Evolutionary conservation across 176 grass and related monocot species (phyloP).

Genomic region (Bothriochloa decipiens): DNA sequence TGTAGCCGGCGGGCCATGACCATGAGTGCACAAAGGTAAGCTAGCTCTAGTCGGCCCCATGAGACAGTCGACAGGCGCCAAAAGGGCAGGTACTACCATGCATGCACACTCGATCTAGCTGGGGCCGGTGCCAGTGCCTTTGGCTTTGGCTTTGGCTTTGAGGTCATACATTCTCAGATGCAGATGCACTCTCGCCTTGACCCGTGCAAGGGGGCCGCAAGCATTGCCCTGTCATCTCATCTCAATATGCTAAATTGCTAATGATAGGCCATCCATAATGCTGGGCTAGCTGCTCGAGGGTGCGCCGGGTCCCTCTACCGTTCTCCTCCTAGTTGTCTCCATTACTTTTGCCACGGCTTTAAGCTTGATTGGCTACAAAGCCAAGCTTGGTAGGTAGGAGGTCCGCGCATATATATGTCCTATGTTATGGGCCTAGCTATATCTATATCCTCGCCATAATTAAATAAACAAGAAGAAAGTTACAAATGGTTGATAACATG

Average conservation of each 20-base stretch:
- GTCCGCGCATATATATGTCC: neutral
- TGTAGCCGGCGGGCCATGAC: too few relatives aligned
- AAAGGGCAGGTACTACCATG: neutral
- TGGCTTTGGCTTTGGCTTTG: neutral
- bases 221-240: conserved; percentile 16
- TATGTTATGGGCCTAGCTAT: neutral
- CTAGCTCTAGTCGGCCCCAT: neutral
- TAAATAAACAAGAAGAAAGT: too few relatives aligned
- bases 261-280: conserved; percentile 12
- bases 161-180: neutral
- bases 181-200: conserved; percentile 7
- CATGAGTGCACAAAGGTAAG: neutral
- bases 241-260: neutral
- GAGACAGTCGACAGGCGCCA: neutral
- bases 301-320: neutral
- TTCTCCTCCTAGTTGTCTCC: neutral
- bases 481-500: too few relatives aligned
- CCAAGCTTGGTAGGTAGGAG: conserved; percentile 14
- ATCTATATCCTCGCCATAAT: neutral
- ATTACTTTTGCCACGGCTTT: neutral
- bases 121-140: too few relatives aligned
- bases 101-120: neutral
- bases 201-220: neutral
- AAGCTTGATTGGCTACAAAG: conserved; percentile 53
- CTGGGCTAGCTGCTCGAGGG: neutral